Base-by-base conservation (phyloP, 2,329 filamentous ascomycete species). In the Fusarium penzigii region DNA sequence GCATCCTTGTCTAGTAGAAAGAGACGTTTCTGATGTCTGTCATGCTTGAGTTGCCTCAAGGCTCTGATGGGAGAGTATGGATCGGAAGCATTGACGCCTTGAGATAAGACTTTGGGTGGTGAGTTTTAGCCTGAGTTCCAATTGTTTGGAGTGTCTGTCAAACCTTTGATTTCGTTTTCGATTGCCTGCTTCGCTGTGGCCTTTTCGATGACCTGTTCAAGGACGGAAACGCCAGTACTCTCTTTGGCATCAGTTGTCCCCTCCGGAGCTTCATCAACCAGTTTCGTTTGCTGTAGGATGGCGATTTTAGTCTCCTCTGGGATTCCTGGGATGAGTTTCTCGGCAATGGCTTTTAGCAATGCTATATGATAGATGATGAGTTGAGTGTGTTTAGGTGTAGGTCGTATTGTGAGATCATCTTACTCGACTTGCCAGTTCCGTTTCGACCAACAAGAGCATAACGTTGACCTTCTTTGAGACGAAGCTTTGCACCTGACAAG, bases 371-470 rank as follows among this genome's bases (percentile, higher is more conserved):
- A 5, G 42, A 58, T 10, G 57, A 48, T 16, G 36, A 29, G 20
- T 7, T 25, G 20, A 25, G 7, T 25, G 20, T 25, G 7, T 25
- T 4, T 25, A 7, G 7, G 25, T 60, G 25, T 29, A 16, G 6
- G 6, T 2, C 14, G 1, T 17, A 47, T 25, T 6, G 16, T 40
- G 34, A 36, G 17, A 6, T 17, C 5, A 13, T 65, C 79, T 69
- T 70, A 87, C 85, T 93, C 5, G 89, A 92, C 67, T 95, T 95
- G 6, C 90, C 91, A 2, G 86, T 88, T 1, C 90, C 90, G 70
- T 95, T 95, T 7, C 89, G 80, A 0, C 90, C 91, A 17, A 93
- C 77, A 2, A 95, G 75, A 0, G 89, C 90, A 75, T 95, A 95
- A 55, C 88, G 80, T 42, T 85, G 78, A 0, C 88, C 87, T 45